phyloP scores from a whole-genome alignment of 1,284 basidiomycete genomes.

The Tetrapyrgos nigripes region DNA sequence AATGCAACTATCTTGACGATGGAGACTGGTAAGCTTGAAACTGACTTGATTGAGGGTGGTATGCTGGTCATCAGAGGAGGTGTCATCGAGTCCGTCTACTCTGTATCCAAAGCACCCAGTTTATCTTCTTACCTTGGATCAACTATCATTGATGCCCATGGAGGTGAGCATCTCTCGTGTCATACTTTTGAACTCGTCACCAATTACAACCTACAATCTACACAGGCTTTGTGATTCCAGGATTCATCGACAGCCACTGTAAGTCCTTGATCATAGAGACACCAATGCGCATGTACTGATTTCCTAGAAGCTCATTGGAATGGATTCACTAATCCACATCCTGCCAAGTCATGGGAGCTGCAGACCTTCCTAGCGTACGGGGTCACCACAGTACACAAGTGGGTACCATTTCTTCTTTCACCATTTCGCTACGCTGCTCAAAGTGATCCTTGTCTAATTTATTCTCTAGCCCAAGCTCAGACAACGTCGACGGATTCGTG shows the following conservation, averaged over 20 bases:
- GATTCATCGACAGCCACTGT: constrained; percentile 67
- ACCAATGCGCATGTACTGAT: too few species aligned
- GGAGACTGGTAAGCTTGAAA: constrained; percentile 52
- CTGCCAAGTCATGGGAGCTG: constrained; percentile 74
- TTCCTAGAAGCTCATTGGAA: constrained; percentile 79
- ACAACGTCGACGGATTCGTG: constrained; percentile 63
- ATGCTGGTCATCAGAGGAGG: constrained; percentile 61
- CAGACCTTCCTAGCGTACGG: constrained; percentile 78
- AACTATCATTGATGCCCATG: constrained; percentile 60
- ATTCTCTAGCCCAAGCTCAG: constrained; percentile 61
- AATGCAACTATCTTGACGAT: constrained; percentile 77
- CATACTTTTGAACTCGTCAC: background rate
- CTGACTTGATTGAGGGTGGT: constrained; percentile 58
- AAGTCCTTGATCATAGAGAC: too few species aligned
- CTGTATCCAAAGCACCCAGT: constrained; percentile 31
- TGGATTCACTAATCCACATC: constrained; percentile 56
- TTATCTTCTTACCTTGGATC: constrained; percentile 50
- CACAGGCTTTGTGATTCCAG: constrained; percentile 66
- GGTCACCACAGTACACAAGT: constrained; percentile 80
- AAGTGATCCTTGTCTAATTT: constrained; percentile 1
- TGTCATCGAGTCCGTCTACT: constrained; percentile 58
- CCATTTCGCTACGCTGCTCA: background rate
- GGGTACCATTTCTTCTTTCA: constrained; percentile 23
- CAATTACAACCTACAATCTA: background rate
- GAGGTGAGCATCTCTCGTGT: constrained; percentile 50